Evolutionary conservation across 495 filamentous ascomycete species (phyloP).

Genomic region (Neurospora sp.): DNA sequence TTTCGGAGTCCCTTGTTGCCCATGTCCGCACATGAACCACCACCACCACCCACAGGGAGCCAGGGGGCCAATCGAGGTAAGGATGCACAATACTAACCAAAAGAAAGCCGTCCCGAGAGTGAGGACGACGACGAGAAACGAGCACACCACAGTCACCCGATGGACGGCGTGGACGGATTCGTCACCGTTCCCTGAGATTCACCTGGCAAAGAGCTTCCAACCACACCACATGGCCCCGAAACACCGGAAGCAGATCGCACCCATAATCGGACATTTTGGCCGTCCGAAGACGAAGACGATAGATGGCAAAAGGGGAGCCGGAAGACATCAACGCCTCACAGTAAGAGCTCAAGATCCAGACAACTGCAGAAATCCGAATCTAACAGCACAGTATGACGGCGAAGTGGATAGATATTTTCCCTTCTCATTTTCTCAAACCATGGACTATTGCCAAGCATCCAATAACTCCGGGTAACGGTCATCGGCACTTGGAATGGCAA

Average conservation of each 20-base stretch:
- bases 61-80: neutral
- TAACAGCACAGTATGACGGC: neutral
- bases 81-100: neutral
- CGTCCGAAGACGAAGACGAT: neutral
- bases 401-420: neutral
- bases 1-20: neutral
- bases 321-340: neutral
- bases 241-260: neutral
- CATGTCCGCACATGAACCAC: neutral
- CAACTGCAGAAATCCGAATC: neutral
- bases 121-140: neutral
- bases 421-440: neutral
- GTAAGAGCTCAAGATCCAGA: neutral
- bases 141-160: neutral
- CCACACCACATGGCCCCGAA: neutral
- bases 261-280: neutral
- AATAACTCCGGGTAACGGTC: neutral
- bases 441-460: neutral
- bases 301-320: neutral
- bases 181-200: neutral
- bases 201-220: neutral
- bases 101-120: neutral
- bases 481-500: neutral
- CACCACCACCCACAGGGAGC: neutral
- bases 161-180: neutral